Percentiles rank a stretch among this genome's conserved stretches.
Conservation (phyloP, 208 protist species). For the Trypanosoma cruzi region DNA sequence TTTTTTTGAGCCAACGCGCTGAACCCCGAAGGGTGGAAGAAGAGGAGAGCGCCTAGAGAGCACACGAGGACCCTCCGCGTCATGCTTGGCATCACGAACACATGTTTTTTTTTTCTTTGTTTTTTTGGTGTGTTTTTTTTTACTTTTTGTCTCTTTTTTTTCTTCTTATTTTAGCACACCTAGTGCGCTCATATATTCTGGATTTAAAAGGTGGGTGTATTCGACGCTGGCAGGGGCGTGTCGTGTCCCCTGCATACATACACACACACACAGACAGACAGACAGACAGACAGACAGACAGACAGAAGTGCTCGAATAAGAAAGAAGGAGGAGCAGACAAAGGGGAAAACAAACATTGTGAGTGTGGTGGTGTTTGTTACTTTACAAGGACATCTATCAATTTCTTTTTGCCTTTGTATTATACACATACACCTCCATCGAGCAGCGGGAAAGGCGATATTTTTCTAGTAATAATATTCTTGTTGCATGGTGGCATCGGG, state of each 20-base stretch:
- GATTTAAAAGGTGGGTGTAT: not conserved
- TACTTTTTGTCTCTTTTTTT: constrained; percentile 6
- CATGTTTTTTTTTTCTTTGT: too few species aligned
- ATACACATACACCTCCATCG: not conserved
- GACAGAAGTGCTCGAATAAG: too few species aligned
- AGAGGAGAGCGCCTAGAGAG: too few species aligned
- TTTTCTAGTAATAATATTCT: not conserved
- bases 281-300: too few species aligned
- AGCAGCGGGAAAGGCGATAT: not conserved
- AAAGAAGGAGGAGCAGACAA: too few species aligned
- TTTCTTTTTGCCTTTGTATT: not conserved
- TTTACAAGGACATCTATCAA: not conserved
- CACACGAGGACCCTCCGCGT: too few species aligned
- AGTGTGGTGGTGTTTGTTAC: too few species aligned
- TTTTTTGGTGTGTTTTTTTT: too few species aligned
- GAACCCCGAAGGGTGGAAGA: too few species aligned
- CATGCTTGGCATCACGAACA: not conserved
- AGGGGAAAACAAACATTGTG: too few species aligned
- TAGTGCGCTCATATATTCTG: not conserved
- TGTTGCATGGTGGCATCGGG: constrained; percentile 48
- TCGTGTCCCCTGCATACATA: not conserved
- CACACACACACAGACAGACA: too few species aligned
- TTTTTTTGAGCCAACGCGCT: too few species aligned
- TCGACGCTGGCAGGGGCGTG: not conserved
- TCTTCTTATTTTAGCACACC: not conserved